These are phyloP conservation scores for Rhizopus delemar DNA, from an alignment of 371 early-diverging fungal genomes.

Conservation along the genomic window DNA sequence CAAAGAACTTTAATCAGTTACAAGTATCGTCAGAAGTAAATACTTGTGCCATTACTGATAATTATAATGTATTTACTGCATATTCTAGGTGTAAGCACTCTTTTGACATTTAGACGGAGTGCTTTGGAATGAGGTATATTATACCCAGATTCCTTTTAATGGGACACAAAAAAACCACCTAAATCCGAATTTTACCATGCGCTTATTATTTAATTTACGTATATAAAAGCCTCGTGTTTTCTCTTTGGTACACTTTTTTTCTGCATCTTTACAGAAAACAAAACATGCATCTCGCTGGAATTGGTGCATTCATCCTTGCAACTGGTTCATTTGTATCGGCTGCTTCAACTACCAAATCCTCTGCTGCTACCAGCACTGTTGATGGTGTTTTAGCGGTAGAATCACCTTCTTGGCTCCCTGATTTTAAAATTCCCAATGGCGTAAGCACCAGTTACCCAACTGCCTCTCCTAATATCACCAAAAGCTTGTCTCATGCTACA, in stretches of 20 bases:
- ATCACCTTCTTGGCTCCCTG: slow-evolving; percentile 48
- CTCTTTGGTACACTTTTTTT: slow-evolving; percentile 2
- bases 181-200: neutral
- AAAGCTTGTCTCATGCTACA: slow-evolving; percentile 23
- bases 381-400: slow-evolving; percentile 33
- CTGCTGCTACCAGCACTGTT: slow-evolving; percentile 12
- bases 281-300: slow-evolving; percentile 25
- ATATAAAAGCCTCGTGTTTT: neutral
- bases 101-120: neutral
- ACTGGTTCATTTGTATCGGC: slow-evolving; percentile 33
- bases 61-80: too few relatives aligned
- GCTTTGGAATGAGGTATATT: neutral
- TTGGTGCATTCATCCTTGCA: slow-evolving; percentile 30
- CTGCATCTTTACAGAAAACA: slow-evolving; percentile 1
- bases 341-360: slow-evolving; percentile 15
- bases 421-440: slow-evolving; percentile 27
- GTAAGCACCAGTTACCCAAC: slow-evolving; percentile 42
- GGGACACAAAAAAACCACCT: neutral
- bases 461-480: slow-evolving; percentile 22
- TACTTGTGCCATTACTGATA: too few relatives aligned
- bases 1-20: too few relatives aligned
- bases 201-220: neutral
- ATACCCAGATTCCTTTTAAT: neutral
- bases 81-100: too few relatives aligned
- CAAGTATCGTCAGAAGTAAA: too few relatives aligned